Evolutionary conservation across 2,329 filamentous ascomycete species (phyloP).

Genomic region (Tolypocladium ovalisporum): DNA sequence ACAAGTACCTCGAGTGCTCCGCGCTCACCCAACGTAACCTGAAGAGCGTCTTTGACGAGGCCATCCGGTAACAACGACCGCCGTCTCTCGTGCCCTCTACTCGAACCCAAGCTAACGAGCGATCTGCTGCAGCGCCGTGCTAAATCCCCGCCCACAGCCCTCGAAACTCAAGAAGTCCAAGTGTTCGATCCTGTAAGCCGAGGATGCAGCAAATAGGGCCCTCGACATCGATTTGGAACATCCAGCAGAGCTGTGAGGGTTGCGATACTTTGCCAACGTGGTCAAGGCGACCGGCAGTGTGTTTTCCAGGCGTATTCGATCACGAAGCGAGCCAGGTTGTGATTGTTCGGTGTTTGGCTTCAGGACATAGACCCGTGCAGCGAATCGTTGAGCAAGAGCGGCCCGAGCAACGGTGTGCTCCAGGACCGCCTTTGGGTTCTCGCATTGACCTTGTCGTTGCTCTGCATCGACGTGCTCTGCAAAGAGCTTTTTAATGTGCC

Average conservation of each 20-base stretch:
- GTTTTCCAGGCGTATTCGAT: not conserved
- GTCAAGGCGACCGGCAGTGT: not conserved
- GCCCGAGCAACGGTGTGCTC: not conserved
- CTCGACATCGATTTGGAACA: not conserved
- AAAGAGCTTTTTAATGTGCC: constrained; percentile 1
- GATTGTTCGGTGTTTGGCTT: not conserved
- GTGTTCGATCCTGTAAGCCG: constrained; percentile 56
- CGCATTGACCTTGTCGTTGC: not conserved
- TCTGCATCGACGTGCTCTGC: too few species aligned
- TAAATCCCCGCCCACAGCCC: constrained; percentile 53
- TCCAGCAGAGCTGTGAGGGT: not conserved
- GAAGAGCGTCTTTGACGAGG: constrained; percentile 98
- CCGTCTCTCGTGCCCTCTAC: not conserved
- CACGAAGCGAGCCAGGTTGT: not conserved
- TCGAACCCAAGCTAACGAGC: not conserved
- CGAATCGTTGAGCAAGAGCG: not conserved
- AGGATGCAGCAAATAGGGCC: not conserved
- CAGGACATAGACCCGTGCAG: constrained; percentile 2
- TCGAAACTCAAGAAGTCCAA: constrained; percentile 53
- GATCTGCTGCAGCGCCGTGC: constrained; percentile 45
- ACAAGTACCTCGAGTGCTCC: constrained; percentile 97
- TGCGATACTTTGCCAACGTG: not conserved
- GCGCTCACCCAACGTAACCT: constrained; percentile 92
- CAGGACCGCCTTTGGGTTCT: not conserved
- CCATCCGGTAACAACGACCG: constrained; percentile 65